These are phyloP conservation scores for Chaetomidium leptoderma DNA, from an alignment of 495 filamentous ascomycete species.

Conservation along the genomic window DNA sequence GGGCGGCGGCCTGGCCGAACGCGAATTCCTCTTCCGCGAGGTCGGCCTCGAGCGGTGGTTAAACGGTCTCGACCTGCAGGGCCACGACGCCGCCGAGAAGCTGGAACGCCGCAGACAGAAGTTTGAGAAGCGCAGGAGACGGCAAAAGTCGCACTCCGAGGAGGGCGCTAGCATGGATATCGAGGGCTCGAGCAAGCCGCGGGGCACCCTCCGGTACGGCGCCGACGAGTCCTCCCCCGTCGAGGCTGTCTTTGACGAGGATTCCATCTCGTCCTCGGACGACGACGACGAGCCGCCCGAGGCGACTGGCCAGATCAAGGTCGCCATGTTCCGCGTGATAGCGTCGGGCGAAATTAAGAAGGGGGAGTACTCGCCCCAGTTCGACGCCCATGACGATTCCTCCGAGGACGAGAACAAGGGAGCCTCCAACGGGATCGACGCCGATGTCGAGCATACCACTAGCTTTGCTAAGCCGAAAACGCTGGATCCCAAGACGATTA, in stretches of 20 bases:
- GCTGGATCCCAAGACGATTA: conserved; percentile 93
- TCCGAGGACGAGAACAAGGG: conserved; percentile 55
- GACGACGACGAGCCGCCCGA: conserved; percentile 82
- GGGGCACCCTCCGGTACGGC: conserved; percentile 69
- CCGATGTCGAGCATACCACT: conserved; percentile 91
- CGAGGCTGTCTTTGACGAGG: conserved; percentile 67
- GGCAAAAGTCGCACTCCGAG: conserved; percentile 53
- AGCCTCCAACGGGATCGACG: conserved; percentile 42
- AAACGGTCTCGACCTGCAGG: conserved; percentile 87
- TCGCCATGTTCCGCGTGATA: conserved; percentile 90
- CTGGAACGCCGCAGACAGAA: conserved; percentile 82
- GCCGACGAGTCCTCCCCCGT: conserved; percentile 67
- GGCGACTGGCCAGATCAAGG: conserved; percentile 95
- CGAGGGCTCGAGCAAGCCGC: conserved; percentile 36
- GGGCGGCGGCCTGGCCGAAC: conserved; percentile 89
- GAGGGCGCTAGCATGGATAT: conserved; percentile 49
- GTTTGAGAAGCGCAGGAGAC: conserved; percentile 77
- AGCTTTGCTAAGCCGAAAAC: conserved; percentile 98
- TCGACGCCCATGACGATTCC: conserved; percentile 93
- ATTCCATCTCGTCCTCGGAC: conserved; percentile 71
- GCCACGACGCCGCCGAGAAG: conserved; percentile 77
- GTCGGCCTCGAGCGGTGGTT: conserved; percentile 95
- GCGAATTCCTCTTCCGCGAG: conserved; percentile 96
- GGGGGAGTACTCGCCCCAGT: conserved; percentile 96
- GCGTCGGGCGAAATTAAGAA: conserved; percentile 96